Base-by-base conservation (phyloP, 2,329 filamentous ascomycete genomes). In the Curvularia hawaiiensis region DNA sequence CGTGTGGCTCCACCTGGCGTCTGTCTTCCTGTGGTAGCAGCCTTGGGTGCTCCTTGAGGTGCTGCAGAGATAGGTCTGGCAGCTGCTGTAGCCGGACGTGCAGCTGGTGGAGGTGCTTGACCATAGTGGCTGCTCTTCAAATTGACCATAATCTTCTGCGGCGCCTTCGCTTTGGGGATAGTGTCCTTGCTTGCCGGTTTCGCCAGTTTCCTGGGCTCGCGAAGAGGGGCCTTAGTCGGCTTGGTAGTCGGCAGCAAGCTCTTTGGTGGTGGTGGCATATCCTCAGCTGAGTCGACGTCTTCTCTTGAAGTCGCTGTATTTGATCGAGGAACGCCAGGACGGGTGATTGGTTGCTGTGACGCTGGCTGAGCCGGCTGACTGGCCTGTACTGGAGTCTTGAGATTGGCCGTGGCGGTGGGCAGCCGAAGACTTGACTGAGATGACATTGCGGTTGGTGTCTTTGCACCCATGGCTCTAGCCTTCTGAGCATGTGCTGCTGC, bases 111-210 rank as follows among this genome's bases (percentile, higher is more conserved):
- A 48, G 78, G 75, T 30, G 71, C 68, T 55, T 69, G 71, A 26
- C 71, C 71, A 50, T 73, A 74, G 43, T 69, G 65, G 45, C 69
- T 73, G 74, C 90, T 58, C 91, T 88, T 56, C 85, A 85, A 66
- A 90, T 92, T 56, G 89, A 85, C 73, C 61, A 71, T 72, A 33
- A 75, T 75, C 3, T 90, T 91, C 8, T 88, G 90, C 1, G 70
- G 89, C 22, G 88, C 86, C 71, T 88, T 91, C 0, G 82, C 71
- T 71, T 89, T 90, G 11, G 76, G 63, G 3, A 80, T 64, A 0
- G 80, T 68, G 40, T 90, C 87, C 69, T 88, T 89, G 9, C 81
- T 81, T 2, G 88, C 87, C 24, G 69, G 64, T 65, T 85, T 89
- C 3, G 84, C 69, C 0, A 87, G 87, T 52, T 88, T 81, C 52